A percentile compares a stretch with the other conserved stretches of the same genome.
Conservation (phyloP, 352 stramenopile genomes). For the Phytophthora hibernalis region DNA sequence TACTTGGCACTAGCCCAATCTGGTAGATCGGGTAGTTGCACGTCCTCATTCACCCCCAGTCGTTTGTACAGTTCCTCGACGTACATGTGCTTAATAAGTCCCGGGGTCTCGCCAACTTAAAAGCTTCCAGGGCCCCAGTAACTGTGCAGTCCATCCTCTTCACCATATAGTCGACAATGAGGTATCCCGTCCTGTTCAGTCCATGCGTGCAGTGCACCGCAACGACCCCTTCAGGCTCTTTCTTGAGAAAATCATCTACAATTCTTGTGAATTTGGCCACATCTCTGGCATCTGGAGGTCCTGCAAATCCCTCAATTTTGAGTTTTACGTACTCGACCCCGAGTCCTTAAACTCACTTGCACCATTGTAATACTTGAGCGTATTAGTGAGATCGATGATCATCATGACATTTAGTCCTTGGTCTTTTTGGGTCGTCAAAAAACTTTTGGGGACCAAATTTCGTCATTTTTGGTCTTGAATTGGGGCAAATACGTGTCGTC, state of each 20-base stretch:
- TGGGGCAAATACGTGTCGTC: slow-evolving; percentile 67
- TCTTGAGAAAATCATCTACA: slow-evolving; percentile 66
- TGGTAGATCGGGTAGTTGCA: slow-evolving; percentile 64
- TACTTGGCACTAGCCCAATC: slow-evolving; percentile 78
- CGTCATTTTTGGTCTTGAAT: slow-evolving; percentile 38
- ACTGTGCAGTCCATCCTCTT: slow-evolving; percentile 51
- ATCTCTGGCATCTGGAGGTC: slow-evolving; percentile 53
- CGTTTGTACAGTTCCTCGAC: slow-evolving; percentile 72
- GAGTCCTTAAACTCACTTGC: slow-evolving; percentile 52
- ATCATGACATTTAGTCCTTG: slow-evolving; percentile 60
- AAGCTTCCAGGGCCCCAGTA: slow-evolving; percentile 70
- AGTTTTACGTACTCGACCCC: slow-evolving; percentile 78
- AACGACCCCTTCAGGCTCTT: slow-evolving; percentile 50
- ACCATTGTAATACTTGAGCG: slow-evolving; percentile 86
- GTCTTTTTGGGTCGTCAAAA: slow-evolving; percentile 54
- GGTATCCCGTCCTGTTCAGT: slow-evolving; percentile 80
- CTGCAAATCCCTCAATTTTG: slow-evolving; percentile 77
- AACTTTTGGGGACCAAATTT: slow-evolving; percentile 69
- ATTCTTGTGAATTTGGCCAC: slow-evolving; percentile 68
- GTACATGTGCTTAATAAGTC: slow-evolving; percentile 88
- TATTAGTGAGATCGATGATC: slow-evolving; percentile 87
- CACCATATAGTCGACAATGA: slow-evolving; percentile 83
- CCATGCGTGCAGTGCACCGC: slow-evolving; percentile 85
- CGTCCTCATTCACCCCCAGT: slow-evolving; percentile 47
- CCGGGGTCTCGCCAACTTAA: slow-evolving; percentile 66